phyloP scores from a whole-genome alignment of 1,284 basidiomycete genomes.

The Takashimella koratensis region DNA sequence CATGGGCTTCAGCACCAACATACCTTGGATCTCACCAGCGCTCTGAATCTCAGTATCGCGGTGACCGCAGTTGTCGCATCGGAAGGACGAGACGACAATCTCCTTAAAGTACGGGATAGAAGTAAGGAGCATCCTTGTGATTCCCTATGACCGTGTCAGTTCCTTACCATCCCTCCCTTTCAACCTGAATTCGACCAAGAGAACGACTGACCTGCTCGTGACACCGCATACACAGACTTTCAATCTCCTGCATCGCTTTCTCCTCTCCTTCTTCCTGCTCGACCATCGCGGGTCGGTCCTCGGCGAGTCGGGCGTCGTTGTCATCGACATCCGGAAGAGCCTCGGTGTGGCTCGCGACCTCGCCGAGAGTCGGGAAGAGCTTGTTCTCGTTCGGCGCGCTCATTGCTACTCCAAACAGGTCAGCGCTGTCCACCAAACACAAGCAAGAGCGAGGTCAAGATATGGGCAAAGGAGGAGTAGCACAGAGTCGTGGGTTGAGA shows the following conservation, averaged over 20 bases:
- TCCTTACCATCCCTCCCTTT: constrained; percentile 2
- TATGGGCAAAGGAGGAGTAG: background rate
- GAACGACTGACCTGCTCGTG: constrained; percentile 69
- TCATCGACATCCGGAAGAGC: constrained; percentile 25
- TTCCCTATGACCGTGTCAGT: constrained; percentile 57
- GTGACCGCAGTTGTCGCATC: constrained; percentile 87
- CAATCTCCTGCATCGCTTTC: constrained; percentile 69
- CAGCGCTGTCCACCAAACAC: constrained; percentile 3
- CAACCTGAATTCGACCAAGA: background rate
- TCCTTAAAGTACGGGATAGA: constrained; percentile 95
- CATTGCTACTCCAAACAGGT: constrained; percentile 1
- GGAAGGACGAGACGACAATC: constrained; percentile 94
- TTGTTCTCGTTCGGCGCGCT: constrained; percentile 24
- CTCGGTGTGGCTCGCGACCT: constrained; percentile 42
- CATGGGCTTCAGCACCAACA: constrained; percentile 32
- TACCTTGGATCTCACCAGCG: constrained; percentile 82
- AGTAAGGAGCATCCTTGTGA: constrained; percentile 87
- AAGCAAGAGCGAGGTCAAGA: constrained; percentile 1
- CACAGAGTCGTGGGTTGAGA: no score
- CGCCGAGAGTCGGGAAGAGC: constrained; percentile 46
- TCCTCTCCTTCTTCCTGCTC: constrained; percentile 57
- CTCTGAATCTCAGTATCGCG: constrained; percentile 93
- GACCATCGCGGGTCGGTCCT: constrained; percentile 9
- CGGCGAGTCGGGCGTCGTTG: constrained; percentile 14
- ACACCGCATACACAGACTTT: constrained; percentile 93